Conservation (phyloP, 495 filamentous ascomycete species). For the Lepraria neglecta region DNA sequence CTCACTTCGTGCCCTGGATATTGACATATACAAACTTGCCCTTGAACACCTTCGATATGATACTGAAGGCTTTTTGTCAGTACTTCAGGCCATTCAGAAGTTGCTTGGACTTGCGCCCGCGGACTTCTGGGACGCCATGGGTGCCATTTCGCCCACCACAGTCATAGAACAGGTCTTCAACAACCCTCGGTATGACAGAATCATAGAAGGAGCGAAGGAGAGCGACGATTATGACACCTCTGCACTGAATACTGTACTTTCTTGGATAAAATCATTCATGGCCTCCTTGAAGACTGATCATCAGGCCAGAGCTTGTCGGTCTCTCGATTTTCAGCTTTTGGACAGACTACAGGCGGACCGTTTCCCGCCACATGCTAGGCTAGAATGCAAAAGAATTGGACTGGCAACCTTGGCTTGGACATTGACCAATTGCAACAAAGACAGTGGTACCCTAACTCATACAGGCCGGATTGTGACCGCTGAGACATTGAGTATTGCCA, state of each 20-base stretch:
- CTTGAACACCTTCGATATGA: slow-evolving; percentile 66
- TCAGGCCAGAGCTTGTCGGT: slow-evolving; percentile 64
- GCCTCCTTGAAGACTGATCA: slow-evolving; percentile 65
- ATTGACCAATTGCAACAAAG: slow-evolving; percentile 47
- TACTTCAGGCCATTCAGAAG: slow-evolving; percentile 58
- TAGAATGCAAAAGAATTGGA: slow-evolving; percentile 48
- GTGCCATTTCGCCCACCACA: slow-evolving; percentile 63
- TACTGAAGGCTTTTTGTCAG: slow-evolving; percentile 51
- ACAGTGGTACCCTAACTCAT: slow-evolving; percentile 42
- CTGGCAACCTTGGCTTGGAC: slow-evolving; percentile 46
- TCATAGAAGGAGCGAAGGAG: slow-evolving; percentile 52
- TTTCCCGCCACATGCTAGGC: slow-evolving; percentile 40
- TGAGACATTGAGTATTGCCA: slow-evolving; percentile 48
- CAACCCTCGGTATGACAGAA: slow-evolving; percentile 57
- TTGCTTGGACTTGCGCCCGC: slow-evolving; percentile 66
- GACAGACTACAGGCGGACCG: slow-evolving; percentile 52
- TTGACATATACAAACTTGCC: slow-evolving; percentile 67
- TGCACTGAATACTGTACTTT: slow-evolving; percentile 53
- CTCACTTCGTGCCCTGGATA: slow-evolving; percentile 68
- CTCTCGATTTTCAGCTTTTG: slow-evolving; percentile 62
- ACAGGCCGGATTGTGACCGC: slow-evolving; percentile 49
- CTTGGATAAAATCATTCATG: slow-evolving; percentile 71
- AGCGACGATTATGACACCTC: slow-evolving; percentile 50
- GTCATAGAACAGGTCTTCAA: slow-evolving; percentile 72
- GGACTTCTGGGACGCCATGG: slow-evolving; percentile 83